phyloP scores from a whole-genome alignment of 331 rosid species.

The Quercus phellos region DNA sequence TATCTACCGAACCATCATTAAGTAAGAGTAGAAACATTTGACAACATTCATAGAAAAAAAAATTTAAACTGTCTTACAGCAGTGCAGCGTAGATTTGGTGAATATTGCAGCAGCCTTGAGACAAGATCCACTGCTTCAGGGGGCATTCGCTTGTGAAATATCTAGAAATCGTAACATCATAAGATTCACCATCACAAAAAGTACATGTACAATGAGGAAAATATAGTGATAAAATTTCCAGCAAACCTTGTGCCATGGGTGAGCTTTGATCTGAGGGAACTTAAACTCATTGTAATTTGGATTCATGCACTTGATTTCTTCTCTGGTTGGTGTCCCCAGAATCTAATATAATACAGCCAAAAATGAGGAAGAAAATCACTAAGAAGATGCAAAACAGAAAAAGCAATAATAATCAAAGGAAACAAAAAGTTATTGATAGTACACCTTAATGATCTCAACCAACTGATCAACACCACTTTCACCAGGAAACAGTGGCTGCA shows the following conservation, averaged over 20 bases:
- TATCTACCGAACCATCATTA: background rate
- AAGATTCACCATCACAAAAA: conserved; percentile 9
- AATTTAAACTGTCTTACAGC: conserved; percentile 51
- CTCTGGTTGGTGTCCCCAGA: conserved; percentile 87
- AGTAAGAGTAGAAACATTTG: background rate
- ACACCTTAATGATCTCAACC: conserved; percentile 92
- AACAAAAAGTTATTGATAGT: background rate
- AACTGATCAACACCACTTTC: conserved; percentile 98
- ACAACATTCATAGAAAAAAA: background rate
- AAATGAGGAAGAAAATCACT: conserved; percentile 11
- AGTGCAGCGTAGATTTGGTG: conserved; percentile 82
- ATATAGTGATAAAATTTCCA: background rate
- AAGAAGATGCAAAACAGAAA: conserved; percentile 19
- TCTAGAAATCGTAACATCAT: conserved; percentile 33
- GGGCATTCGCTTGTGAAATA: conserved; percentile 81
- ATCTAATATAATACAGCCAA: conserved; percentile 37
- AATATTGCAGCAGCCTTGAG: conserved; percentile 85
- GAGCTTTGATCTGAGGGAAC: conserved; percentile 91
- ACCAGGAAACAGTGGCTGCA: conserved; percentile 97
- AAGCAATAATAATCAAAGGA: background rate
- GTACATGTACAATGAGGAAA: background rate
- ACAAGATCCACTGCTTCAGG: conserved; percentile 82
- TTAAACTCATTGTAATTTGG: conserved; percentile 80
- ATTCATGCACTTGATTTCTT: conserved; percentile 94
- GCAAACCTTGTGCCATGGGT: conserved; percentile 92